Conservation (phyloP, 805 yeast species). For the Starmerella stellata region DNA sequence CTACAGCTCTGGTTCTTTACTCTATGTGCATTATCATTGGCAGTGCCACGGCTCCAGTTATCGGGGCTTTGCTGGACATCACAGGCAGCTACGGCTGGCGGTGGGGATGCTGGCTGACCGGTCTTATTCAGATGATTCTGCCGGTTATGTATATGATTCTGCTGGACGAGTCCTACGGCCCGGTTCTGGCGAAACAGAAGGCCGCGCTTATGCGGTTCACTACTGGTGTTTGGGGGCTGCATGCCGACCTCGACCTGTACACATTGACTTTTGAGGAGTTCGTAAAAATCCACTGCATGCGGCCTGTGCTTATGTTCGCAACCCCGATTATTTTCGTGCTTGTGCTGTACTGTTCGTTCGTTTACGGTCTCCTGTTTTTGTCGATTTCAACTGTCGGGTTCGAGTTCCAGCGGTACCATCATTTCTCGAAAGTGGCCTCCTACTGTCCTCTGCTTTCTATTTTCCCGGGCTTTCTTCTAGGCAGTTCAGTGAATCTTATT, state of each 20-base stretch:
- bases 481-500: constrained; percentile 20
- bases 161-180: constrained; percentile 25
- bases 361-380: constrained; percentile 30
- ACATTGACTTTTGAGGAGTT: constrained; percentile 54
- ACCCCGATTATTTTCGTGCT: constrained; percentile 30
- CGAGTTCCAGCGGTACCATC: constrained; percentile 21
- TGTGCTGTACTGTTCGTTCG: constrained; percentile 28
- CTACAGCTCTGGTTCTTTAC: constrained; percentile 34
- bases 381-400: constrained; percentile 27
- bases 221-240: constrained; percentile 63
- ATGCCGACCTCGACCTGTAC: constrained; percentile 83
- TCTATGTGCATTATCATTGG: constrained; percentile 32
- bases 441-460: constrained; percentile 23
- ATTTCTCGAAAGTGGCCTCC: constrained; percentile 22
- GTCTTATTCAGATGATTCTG: constrained; percentile 25
- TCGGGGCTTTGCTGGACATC: constrained; percentile 22
- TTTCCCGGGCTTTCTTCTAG: constrained; percentile 22
- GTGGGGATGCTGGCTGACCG: constrained; percentile 38
- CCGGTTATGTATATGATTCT: constrained; percentile 26
- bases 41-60: constrained; percentile 30
- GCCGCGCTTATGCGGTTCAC: constrained; percentile 52
- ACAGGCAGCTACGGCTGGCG: constrained; percentile 38
- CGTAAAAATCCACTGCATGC: constrained; percentile 47
- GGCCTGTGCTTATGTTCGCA: constrained; percentile 62
- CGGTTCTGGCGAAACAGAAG: constrained; percentile 38